A percentile compares a stretch with the other conserved stretches of the same genome.
Conservation (phyloP, 257 asterid species). For the Solanum pimpinellifolium region DNA sequence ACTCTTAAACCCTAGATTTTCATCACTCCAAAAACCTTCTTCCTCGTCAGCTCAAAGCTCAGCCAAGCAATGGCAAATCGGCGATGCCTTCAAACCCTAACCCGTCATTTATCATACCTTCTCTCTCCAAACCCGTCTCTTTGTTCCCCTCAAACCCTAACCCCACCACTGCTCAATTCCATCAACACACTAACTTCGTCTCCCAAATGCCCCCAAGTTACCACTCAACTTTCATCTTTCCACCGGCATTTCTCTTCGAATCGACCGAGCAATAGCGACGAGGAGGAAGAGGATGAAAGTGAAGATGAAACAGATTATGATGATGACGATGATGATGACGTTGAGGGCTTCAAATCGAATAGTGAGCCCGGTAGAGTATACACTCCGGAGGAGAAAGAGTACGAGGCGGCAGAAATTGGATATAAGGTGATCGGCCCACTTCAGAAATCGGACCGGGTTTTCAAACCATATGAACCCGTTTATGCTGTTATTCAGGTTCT, state of each 20-base stretch:
- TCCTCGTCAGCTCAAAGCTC: neutral
- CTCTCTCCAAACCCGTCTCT: conserved; percentile 1
- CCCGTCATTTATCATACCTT: conserved; percentile 10
- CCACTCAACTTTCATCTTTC: neutral
- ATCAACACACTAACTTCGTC: conserved; percentile 3
- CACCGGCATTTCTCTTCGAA: conserved; percentile 4
- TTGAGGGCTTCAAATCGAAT: neutral
- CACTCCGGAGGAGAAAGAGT: neutral
- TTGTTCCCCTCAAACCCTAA: conserved; percentile 15
- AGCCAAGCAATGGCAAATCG: conserved; percentile 53
- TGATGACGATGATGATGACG: neutral
- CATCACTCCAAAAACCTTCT: neutral
- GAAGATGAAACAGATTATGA: conserved; percentile 3
- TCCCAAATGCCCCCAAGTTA: neutral
- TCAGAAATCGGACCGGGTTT: conserved; percentile 40
- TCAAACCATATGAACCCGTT: conserved; percentile 56
- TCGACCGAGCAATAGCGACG: neutral
- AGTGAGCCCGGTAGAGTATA: neutral
- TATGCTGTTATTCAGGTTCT: conserved; percentile 79
- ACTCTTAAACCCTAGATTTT: neutral
- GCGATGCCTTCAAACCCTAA: conserved; percentile 35
- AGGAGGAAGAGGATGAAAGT: neutral
- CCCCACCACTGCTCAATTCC: conserved; percentile 9
- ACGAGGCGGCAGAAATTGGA: conserved; percentile 46
- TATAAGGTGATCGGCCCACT: conserved; percentile 66